Evolutionary conservation across 805 yeast species (phyloP), one percentile per base, ranked within the genome.

Genomic region (Ogataea trehalophila): DNA sequence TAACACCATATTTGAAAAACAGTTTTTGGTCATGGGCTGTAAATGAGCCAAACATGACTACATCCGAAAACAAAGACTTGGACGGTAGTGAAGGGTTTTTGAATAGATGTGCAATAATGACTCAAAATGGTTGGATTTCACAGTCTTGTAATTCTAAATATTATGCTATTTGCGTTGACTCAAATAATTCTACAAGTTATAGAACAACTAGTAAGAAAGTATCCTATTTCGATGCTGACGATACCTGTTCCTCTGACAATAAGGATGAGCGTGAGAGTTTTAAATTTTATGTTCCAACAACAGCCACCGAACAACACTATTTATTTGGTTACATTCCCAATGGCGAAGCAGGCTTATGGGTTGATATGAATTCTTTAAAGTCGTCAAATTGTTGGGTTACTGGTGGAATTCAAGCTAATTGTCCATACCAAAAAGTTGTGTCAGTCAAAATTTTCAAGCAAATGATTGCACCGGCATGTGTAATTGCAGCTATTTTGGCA

Each of bases 321-420:
- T 53, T 73, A 17, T 47, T 51, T 1, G 38, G 45, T 3, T 39
- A 48, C 3, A 37, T 71, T 23, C 53, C 56, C 0, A 37, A 45
- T 0, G 50, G 56, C 3, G 61, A 66, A 15, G 64, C 55, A 14
- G 77, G 78, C 0, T 69, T 80, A 0, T 91, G 97, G 97, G 77
- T 89, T 4, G 89, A 88, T 65, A 56, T 89, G 52, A 91, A 92
- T 61, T 87, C 91, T 16, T 73, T 92, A 20, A 77, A 87, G 1
- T 80, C 82, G 18, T 67, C 75, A 3, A 77, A 80, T 46, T 91
- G 98, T 60, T 92, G 94, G 91, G 90, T 90, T 5, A 65, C 77
- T 13, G 96, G 96, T 1, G 96, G 96, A 0, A 79, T 88, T 0
- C 73, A 78, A 51, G 83, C 92, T 0, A 60, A 68, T 33, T 91